A percentile compares a stretch with the other conserved stretches of the same genome.
phyloP scores from a whole-genome alignment of 306 rosid genomes.

The Citrullus colocynthis region DNA sequence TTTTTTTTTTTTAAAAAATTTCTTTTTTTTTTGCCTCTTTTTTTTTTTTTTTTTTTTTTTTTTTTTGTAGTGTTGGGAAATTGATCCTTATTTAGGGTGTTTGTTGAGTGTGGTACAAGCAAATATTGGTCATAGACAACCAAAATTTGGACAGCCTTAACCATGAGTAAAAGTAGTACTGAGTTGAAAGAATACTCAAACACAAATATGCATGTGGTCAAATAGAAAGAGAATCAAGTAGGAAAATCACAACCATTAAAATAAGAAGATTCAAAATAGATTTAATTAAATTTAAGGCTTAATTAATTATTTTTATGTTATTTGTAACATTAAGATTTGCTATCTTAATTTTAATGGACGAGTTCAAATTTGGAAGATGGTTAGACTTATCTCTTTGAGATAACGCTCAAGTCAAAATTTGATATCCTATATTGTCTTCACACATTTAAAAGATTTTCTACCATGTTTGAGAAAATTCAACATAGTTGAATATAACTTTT shows the following conservation, averaged over 20 bases:
- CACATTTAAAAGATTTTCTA: background rate
- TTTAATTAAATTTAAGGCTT: too few species aligned
- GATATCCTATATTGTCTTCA: background rate
- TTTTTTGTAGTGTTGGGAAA: background rate
- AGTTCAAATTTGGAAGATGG: background rate
- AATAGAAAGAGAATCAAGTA: too few species aligned
- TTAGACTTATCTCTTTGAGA: too few species aligned
- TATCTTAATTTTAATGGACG: background rate
- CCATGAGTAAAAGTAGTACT: background rate
- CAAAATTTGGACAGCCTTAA: background rate
- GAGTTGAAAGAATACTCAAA: too few species aligned
- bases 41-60: too few species aligned
- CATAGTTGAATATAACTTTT: background rate
- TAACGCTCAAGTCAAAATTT: background rate
- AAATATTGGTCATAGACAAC: background rate
- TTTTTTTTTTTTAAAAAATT: too few species aligned
- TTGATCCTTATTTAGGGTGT: background rate
- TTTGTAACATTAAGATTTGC: too few species aligned
- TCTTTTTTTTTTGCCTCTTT: too few species aligned
- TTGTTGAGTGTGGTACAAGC: background rate
- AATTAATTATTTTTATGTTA: too few species aligned
- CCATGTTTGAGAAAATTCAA: background rate
- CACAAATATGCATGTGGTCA: too few species aligned
- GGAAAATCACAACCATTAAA: too few species aligned
- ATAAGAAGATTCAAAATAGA: too few species aligned